Base-by-base conservation (phyloP, 2,329 filamentous ascomycete species). In the Diplodia scrobiculata region DNA sequence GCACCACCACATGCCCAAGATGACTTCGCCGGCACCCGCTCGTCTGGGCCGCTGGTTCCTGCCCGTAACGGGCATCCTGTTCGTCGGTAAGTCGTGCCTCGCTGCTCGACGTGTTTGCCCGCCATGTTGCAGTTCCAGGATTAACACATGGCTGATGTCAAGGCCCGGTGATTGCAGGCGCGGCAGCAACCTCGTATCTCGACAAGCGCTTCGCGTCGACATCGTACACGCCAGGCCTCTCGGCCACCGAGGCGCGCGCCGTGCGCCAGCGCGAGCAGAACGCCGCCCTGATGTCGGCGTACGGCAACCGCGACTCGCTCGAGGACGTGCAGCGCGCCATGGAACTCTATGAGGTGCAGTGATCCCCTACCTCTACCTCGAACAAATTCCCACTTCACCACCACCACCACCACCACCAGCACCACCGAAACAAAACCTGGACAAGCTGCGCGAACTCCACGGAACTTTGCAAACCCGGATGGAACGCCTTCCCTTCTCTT, bases 301-400 rank as follows among this genome's bases (percentile, higher is more conserved):
- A 66, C 50, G 65, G 58, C 65, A 36, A 62, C 38, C 65, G 65
- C 48, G 47, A 38, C 11, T 62, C 55, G 47, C 55, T 66, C 48
- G 65, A 66, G 48, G 65, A 66, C 50, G 34, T 66, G 36, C 65
- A 66, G 45, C 59, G 59, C 9, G 65, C 65, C 48, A 66, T 66
- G 55, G 65, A 62, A 54, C 36, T 66, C 48, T 66, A 66, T 25
- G 65, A 66, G 65, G 65, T 66, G 34, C 58, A 62, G 58, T 62
- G 58, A 62, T 50, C 10, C 55, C 54, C n/a, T 36, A 32, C 21
- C 38, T 5, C 41, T 14, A 6, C 32, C 52, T 19, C 3, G 10
- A 11, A 38, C 25, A 36, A 19, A 27, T 32, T 34, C 29, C 29
- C 17, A 14, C 14, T 10, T 41, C 32, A 25, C n/a, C 32, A 25